Conservation (phyloP, 208 protist species). For the Tritrichomonas musculus region DNA sequence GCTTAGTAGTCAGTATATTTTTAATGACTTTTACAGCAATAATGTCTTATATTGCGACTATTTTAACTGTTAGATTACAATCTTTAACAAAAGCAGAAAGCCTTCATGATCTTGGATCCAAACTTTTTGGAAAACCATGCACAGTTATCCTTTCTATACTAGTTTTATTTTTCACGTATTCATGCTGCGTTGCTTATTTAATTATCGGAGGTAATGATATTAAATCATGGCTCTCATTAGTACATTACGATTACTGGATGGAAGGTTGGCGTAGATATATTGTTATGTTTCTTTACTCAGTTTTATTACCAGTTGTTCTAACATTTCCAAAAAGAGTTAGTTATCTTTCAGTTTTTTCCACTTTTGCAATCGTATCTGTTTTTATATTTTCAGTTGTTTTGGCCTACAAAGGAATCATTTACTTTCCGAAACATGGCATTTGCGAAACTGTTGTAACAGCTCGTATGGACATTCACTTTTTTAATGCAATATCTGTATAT, state of each 20-base stretch:
- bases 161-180: neutral
- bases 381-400: neutral
- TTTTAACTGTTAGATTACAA: neutral
- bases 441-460: neutral
- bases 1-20: neutral
- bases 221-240: neutral
- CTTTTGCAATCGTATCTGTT: neutral
- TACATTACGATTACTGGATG: neutral
- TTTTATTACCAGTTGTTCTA: neutral
- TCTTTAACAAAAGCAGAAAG: neutral
- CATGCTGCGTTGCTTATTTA: constrained; percentile 2
- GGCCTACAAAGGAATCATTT: neutral
- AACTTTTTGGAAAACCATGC: neutral
- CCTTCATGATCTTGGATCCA: neutral
- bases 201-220: constrained; percentile 7
- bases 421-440: neutral
- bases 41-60: neutral
- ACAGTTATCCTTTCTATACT: neutral
- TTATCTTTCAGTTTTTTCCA: neutral
- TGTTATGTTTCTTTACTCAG: neutral
- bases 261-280: neutral
- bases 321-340: neutral
- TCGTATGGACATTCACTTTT: neutral
- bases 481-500: neutral
- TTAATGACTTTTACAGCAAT: neutral